Base-by-base conservation (phyloP, 2,329 filamentous ascomycete genomes). In the Aureobasidium namibiae region DNA sequence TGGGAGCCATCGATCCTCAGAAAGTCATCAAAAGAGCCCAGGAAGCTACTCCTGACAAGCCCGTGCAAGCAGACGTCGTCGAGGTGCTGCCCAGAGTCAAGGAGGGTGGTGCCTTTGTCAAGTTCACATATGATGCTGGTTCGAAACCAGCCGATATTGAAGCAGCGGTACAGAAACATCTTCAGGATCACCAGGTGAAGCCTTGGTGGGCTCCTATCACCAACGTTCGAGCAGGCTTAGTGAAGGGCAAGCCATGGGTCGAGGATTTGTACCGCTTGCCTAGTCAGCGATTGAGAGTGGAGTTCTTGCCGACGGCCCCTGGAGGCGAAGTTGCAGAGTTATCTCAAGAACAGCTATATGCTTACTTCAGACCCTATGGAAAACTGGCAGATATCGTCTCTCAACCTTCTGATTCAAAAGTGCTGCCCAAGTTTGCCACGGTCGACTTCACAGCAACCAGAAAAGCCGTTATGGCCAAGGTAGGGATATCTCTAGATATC, bases 41-140 rank as follows among this genome's bases (percentile, higher is more conserved):
- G 11, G 54, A 65, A 67, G 59, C 61, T 31, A 44, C 52, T 36
- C 34, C 50, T 36, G 44, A 67, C 63, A 23, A 63, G 65, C 31
- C 29, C 10, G 64, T 63, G 2, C 63, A 67, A 10, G 66, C 95
- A 49, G 84, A 86, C 60, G 83, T 96, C 48, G 89, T 85, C 3
- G 87, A 95, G 67, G 86, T 96, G 16, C 73, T 96, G 18, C 91
- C 92, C 0, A 82, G 91, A 3, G 78, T 95, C 29, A 92, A 95
- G 67, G 94, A 99, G 69, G 94, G 94, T 16, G 94, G 94, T 13
- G 90, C 90, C 0, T 97, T 95, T 70, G 86, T 97, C 71, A 96
- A 95, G 71, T 91, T 95, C 69, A 81, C 80, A 16, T 66, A 77
- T 59, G 46, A 33, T 1, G 70, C 42, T 29, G 59, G 53, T 18